Percentiles rank a stretch among this genome's conserved stretches.
These are phyloP conservation scores for Cystobasidium ongulense DNA, from an alignment of 768 basidiomycete genomes.

Conservation along the genomic window DNA sequence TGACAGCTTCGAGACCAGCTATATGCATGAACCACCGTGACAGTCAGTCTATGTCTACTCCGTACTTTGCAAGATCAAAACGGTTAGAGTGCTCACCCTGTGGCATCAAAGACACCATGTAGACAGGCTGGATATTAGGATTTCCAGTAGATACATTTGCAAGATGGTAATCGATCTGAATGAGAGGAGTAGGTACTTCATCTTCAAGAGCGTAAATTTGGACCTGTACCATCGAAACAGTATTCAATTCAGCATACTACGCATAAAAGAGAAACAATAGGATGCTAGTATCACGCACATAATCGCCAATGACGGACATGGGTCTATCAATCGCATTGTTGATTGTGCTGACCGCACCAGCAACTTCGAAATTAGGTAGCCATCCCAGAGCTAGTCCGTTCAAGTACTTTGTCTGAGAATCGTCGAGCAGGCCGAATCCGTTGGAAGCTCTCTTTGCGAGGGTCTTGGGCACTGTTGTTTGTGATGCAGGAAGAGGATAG, in stretches of 20 bases:
- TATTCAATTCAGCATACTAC: no score
- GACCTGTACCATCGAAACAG: background rate
- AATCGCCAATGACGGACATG: slow-evolving; percentile 4
- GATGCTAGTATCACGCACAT: background rate
- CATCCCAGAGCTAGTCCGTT: background rate
- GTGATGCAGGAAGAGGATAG: background rate
- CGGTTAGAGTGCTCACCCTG: background rate
- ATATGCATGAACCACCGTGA: background rate
- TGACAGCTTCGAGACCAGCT: background rate
- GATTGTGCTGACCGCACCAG: background rate
- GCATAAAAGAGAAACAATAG: no score
- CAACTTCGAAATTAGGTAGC: background rate
- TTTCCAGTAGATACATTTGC: slow-evolving; percentile 3
- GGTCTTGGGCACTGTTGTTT: background rate
- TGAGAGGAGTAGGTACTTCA: background rate
- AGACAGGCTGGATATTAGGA: background rate
- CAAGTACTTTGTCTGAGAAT: background rate
- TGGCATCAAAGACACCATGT: slow-evolving; percentile 2
- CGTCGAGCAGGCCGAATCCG: background rate
- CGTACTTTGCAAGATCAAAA: no score
- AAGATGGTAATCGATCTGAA: background rate
- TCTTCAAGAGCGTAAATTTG: slow-evolving; percentile 6
- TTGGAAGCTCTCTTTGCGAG: background rate
- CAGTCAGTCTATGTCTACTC: no score
- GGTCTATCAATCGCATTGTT: background rate